A percentile compares a stretch with the other conserved stretches of the same genome.
Conservation (phyloP, 371 early-diverging fungal species). For the Rhizopus delemar region DNA sequence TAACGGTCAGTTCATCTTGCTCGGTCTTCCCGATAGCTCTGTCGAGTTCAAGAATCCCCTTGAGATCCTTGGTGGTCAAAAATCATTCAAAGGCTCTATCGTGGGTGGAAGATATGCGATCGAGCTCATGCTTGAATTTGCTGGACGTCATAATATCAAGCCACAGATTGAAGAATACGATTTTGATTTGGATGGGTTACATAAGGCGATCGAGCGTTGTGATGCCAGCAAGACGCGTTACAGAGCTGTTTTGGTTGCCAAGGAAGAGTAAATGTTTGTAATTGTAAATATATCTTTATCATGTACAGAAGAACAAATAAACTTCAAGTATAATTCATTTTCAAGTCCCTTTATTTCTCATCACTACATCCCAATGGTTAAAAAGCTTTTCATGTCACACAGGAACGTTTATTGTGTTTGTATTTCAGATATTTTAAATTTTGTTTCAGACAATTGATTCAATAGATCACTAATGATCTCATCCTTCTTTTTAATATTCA, state of each 20-base stretch:
- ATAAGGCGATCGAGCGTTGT: constrained; percentile 33
- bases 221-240: constrained; percentile 35
- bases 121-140: constrained; percentile 53
- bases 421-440: constrained; percentile 20
- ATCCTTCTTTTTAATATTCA: constrained; percentile 8
- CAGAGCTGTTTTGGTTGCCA: constrained; percentile 38
- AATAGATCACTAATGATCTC: constrained; percentile 14
- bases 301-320: too few relatives aligned
- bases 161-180: constrained; percentile 52
- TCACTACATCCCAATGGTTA: not conserved
- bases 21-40: constrained; percentile 51
- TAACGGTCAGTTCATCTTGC: constrained; percentile 52
- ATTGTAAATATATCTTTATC: not conserved
- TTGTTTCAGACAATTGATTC: constrained; percentile 15
- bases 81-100: constrained; percentile 42
- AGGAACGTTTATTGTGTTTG: not conserved
- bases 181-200: constrained; percentile 28
- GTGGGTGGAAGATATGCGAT: constrained; percentile 47
- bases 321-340: too few relatives aligned
- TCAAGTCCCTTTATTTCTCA: too few relatives aligned
- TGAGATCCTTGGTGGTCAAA: constrained; percentile 34
- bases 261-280: constrained; percentile 11
- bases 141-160: constrained; percentile 51
- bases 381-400: not conserved
- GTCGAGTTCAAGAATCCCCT: constrained; percentile 25